Percentiles rank a stretch among this genome's conserved stretches.
These are phyloP conservation scores for Daldinia grandis DNA, from an alignment of 495 filamentous ascomycete species.

Conservation along the genomic window DNA sequence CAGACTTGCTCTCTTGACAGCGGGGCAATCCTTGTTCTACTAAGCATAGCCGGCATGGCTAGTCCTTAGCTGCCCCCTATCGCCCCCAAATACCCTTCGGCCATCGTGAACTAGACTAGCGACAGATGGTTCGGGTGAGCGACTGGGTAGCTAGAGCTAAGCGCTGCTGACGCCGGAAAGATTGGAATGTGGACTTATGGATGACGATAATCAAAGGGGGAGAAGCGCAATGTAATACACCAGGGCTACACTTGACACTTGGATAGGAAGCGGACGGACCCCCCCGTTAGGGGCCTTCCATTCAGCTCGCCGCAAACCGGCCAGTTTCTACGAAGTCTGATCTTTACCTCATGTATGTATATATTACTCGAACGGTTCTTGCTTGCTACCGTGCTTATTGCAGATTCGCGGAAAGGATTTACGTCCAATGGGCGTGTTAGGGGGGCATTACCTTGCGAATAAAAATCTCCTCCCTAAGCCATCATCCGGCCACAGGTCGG, in stretches of 20 bases:
- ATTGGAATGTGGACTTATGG: not conserved
- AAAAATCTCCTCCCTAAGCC: constrained; percentile 9
- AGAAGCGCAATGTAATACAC: not conserved
- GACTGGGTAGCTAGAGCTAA: not conserved
- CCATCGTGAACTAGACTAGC: not conserved
- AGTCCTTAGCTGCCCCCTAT: not conserved
- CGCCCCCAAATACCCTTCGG: not conserved
- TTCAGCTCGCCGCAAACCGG: constrained; percentile 15
- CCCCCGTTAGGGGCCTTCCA: not conserved
- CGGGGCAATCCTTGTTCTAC: not conserved
- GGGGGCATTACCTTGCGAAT: constrained; percentile 1
- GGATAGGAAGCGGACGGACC: not conserved
- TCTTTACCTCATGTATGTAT: not conserved
- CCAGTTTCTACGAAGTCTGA: constrained; percentile 7
- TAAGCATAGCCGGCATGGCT: not conserved
- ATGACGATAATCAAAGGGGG: not conserved
- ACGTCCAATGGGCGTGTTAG: constrained; percentile 5
- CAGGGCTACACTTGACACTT: not conserved
- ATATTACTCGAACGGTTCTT: not conserved
- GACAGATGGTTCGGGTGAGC: not conserved
- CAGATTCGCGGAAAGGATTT: not conserved
- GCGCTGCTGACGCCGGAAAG: not conserved
- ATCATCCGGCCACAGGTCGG: constrained; percentile 23
- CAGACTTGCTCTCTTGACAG: not conserved
- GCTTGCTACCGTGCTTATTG: not conserved